Percentiles rank a stretch among this genome's conserved stretches.
phyloP scores from a whole-genome alignment of 176 grass and related monocot genomes.

The Carex myosuroides region DNA sequence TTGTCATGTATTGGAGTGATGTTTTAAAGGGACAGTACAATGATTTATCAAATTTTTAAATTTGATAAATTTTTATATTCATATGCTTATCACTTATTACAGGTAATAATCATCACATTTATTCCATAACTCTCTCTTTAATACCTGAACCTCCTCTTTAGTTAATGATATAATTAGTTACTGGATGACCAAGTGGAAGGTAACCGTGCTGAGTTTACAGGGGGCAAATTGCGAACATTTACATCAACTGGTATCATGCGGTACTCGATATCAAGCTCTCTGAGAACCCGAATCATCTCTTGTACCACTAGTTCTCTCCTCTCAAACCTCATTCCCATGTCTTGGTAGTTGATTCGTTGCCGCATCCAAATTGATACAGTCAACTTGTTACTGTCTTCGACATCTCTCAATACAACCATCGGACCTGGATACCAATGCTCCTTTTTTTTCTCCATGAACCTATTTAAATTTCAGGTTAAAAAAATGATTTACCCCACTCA shows the following conservation, averaged over 20 bases:
- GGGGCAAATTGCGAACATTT: conserved; percentile 56
- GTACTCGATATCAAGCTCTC: conserved; percentile 83
- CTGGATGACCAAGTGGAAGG: conserved; percentile 57
- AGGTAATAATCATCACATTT: no score
- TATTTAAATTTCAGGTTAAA: conserved; percentile 12
- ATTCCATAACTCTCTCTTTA: background rate
- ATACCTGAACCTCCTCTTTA: background rate
- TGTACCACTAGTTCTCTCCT: conserved; percentile 75
- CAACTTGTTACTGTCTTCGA: conserved; percentile 66
- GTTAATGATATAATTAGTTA: conserved; percentile 4
- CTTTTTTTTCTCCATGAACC: conserved; percentile 87
- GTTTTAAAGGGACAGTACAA: no score
- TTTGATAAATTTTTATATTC: no score
- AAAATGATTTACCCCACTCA: background rate
- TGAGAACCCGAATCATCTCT: conserved; percentile 79
- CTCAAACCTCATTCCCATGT: conserved; percentile 61
- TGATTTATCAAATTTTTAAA: no score
- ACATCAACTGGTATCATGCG: conserved; percentile 69
- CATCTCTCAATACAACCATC: conserved; percentile 63
- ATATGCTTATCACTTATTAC: no score
- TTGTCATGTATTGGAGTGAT: no score
- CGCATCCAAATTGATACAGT: conserved; percentile 75
- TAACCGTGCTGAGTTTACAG: conserved; percentile 40
- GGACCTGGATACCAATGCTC: conserved; percentile 88
- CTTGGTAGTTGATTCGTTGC: conserved; percentile 86